phyloP scores from a whole-genome alignment of 2,329 filamentous ascomycete species.

The Sclerotinia trifoliorum region DNA sequence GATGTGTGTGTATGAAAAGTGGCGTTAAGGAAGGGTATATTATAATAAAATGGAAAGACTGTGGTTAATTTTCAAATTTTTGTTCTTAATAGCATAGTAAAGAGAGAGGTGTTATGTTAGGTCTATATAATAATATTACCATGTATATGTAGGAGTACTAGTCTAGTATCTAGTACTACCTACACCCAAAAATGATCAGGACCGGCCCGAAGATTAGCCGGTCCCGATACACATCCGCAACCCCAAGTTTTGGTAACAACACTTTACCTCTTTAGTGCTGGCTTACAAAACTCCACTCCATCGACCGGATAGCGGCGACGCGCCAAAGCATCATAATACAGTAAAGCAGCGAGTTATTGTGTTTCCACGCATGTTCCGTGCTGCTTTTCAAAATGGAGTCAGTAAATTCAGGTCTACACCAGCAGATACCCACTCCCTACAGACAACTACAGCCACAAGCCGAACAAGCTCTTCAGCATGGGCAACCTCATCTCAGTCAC shows the following conservation, averaged over 20 bases:
- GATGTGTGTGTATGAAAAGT: not conserved
- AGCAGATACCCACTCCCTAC: slow-evolving; percentile 37
- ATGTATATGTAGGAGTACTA: too few species aligned
- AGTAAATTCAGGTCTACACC: slow-evolving; percentile 36
- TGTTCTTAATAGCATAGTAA: too few species aligned
- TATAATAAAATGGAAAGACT: not conserved
- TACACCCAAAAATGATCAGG: too few species aligned
- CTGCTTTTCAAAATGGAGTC: slow-evolving; percentile 35
- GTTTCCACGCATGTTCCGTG: slow-evolving; percentile 32
- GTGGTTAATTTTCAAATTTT: too few species aligned
- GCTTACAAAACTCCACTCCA: slow-evolving; percentile 17
- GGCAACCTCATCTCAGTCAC: slow-evolving; percentile 38
- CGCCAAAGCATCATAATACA: slow-evolving; percentile 30
- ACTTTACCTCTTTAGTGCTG: slow-evolving; percentile 13
- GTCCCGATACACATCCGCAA: not conserved
- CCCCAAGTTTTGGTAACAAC: slow-evolving; percentile 1
- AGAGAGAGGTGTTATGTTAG: too few species aligned
- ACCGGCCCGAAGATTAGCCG: not conserved
- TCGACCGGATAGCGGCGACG: slow-evolving; percentile 15
- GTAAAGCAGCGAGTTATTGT: slow-evolving; percentile 35
- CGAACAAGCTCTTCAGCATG: slow-evolving; percentile 39
- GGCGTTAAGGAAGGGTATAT: not conserved
- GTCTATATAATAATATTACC: too few species aligned
- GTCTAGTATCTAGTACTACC: too few species aligned
- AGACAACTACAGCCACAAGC: slow-evolving; percentile 39